Evolutionary conservation across 129 eudicot genomes (phyloP), one percentile per base, ranked within the genome.

Genomic region (Artemisia argyi): DNA sequence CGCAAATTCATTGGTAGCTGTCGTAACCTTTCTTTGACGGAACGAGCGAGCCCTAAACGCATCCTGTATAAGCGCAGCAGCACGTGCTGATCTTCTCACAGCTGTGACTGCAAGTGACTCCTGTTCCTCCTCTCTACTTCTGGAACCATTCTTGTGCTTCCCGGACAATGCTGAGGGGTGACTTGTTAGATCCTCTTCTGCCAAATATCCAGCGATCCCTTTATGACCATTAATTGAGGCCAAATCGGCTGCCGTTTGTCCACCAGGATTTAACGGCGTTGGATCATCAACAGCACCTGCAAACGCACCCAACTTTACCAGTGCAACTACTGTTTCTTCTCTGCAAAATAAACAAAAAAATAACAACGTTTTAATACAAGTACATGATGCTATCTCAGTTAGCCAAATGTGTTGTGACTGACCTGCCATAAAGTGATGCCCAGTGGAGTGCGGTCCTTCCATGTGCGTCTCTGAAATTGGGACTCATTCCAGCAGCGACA

Each of bases 401-500:
- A 17, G 48, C 32, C 15, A 22, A 28, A 54, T 39, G 30, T 39
- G 39, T 60, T 48, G 17, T 19, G 50, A 19, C 75, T 19, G 15
- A 81, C 85, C 85, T 81, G 55, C 85, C 85, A 76, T 66, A 53
- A 66, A 50, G 52, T 44, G 85, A 52, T 11, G 85, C 85, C 85
- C 85, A 81, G 62, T 81, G 85, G 42, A 81, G 78, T 5, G 85
- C 85, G 7, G 85, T 81, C 85, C 49, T 62, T 68, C 85, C 85
- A 17, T 19, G 49, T 7, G 65, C 10, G 61, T 81, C 85, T 72
- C 85, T 66, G 57, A 76, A 81, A 76, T 76, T 72, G 17, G 78
- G 71, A 73, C 73, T 72, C 56, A 81, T 62, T 35, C 85, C 85
- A 46, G 85, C 68, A 67, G 82, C 76, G 17, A 61, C 54, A 17